Base-by-base conservation (phyloP, 2,329 filamentous ascomycete genomes). In the Colletotrichum neosansevieriae region DNA sequence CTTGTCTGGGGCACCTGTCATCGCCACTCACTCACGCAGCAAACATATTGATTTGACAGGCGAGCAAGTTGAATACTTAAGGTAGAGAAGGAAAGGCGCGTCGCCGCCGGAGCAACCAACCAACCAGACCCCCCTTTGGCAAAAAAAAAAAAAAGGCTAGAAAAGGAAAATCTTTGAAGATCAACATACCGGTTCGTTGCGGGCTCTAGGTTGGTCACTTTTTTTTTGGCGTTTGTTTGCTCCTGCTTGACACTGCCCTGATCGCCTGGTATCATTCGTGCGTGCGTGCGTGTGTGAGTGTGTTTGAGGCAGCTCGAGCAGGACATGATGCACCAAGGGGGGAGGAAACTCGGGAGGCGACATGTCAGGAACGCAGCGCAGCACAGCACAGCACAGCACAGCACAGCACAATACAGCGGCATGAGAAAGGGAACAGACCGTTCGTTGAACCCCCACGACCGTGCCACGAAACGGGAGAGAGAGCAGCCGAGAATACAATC, bases 391-490 rank as follows among this genome's bases (percentile, higher is more conserved):
- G 34, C 57, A 29, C 19, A n/a, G 29, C 32, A 24, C n/a, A 5
- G 4, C 29, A 53, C 50, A 44, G 34, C 34, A 21, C 15, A 36
- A 4, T 5, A 24, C 24, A 24, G 24, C 24, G 24, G 24, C 24
- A 24, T 24, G 24, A 24, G 12, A 40, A 17, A 13, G 15, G 19
- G 36, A 15, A 17, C 15, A 19, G 32, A 53, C 36, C 19, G 38
- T 53, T 54, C 47, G 29, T 60, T 53, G 36, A 21, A 42, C 29
- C 51, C 19, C 34, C 7, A 19, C 13, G 47, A 38, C 64, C 53
- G 53, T 53, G 59, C 59, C 42, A 49, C 54, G 54, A 65, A 56
- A 65, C 45, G 47, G 21, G 47, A 58, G 38, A 63, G 51, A 34
- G 63, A 44, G 50, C 40, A 50, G 24, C 64, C 36, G 45, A 38